Evolutionary conservation across 441 rosid species (phyloP).

Genomic region (Arabidopsis hybrid): DNA sequence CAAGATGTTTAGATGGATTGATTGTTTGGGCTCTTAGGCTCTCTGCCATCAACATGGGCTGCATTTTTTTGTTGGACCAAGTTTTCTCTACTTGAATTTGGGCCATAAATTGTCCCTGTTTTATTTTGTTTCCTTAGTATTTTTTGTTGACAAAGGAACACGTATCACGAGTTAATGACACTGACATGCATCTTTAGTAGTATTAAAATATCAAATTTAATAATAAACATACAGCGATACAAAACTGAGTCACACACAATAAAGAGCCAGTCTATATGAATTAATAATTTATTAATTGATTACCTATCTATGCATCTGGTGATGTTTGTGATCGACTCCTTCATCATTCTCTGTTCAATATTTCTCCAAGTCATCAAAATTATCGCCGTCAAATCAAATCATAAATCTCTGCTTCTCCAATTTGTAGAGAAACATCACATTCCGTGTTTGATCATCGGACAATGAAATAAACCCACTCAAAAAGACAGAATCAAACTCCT

Average conservation of each 20-base stretch:
- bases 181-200: neutral
- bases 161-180: slow-evolving; percentile 13
- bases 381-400: slow-evolving; percentile 21
- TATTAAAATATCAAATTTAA: too few relatives aligned
- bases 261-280: slow-evolving; percentile 27
- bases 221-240: slow-evolving; percentile 4
- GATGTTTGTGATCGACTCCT: slow-evolving; percentile 39
- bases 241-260: slow-evolving; percentile 28
- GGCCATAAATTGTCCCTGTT: neutral
- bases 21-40: too few relatives aligned
- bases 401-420: slow-evolving; percentile 3
- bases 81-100: neutral
- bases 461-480: slow-evolving; percentile 27
- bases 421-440: slow-evolving; percentile 14
- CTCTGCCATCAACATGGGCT: neutral
- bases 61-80: neutral
- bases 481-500: slow-evolving; percentile 24
- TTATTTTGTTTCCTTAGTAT: too few relatives aligned
- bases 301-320: neutral
- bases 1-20: too few relatives aligned
- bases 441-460: slow-evolving; percentile 30
- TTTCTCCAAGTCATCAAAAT: slow-evolving; percentile 39
- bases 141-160: slow-evolving; percentile 1
- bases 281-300: neutral
- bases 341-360: slow-evolving; percentile 25